Conservation (phyloP, 2,329 filamentous ascomycete genomes). For the Ceratocystis ficicola region DNA sequence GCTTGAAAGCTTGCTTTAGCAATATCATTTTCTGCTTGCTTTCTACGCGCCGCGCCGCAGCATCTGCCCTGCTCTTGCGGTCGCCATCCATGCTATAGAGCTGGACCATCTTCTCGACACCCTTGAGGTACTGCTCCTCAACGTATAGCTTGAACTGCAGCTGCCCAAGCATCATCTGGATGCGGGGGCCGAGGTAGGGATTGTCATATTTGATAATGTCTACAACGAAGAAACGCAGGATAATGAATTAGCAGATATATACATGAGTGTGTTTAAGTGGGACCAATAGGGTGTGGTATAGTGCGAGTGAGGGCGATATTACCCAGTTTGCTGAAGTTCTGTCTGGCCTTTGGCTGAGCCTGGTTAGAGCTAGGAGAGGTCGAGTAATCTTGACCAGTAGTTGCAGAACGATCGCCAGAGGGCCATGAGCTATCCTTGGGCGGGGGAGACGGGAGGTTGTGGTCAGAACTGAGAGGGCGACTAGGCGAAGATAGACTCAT, state of each 20-base stretch:
- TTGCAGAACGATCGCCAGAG: constrained; percentile 51
- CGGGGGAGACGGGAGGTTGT: constrained; percentile 50
- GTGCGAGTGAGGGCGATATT: constrained; percentile 29
- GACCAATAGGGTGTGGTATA: too few species aligned
- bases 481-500: constrained; percentile 47
- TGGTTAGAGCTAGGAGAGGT: constrained; percentile 43
- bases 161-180: constrained; percentile 97
- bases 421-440: constrained; percentile 72
- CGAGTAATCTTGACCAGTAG: constrained; percentile 42
- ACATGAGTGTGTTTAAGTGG: not conserved
- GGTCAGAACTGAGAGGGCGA: constrained; percentile 38
- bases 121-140: constrained; percentile 96
- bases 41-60: constrained; percentile 77
- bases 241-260: not conserved
- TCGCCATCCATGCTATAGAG: constrained; percentile 96
- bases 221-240: constrained; percentile 30
- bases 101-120: constrained; percentile 98
- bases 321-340: constrained; percentile 96
- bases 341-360: constrained; percentile 58
- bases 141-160: constrained; percentile 98
- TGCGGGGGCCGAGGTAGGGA: constrained; percentile 84
- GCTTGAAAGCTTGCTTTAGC: constrained; percentile 85
- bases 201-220: constrained; percentile 99
- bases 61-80: constrained; percentile 86
- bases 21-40: constrained; percentile 97